Evolutionary conservation across 1,139 yeast species (phyloP).

Genomic region (Pichia sp.): DNA sequence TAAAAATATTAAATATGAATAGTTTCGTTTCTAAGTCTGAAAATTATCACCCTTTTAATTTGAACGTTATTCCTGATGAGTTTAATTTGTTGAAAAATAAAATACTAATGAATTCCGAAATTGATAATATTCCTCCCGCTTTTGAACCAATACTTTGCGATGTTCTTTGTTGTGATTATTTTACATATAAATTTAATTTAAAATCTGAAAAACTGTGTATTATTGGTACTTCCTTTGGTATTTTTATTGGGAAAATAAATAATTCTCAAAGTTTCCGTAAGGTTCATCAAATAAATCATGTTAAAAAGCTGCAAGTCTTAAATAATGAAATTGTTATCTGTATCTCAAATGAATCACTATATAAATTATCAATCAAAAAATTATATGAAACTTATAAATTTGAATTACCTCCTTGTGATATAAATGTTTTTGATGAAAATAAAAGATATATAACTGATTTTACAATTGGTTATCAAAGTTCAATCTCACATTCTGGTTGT

Average conservation of each 20-base stretch:
- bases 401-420: constrained; percentile 16
- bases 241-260: constrained; percentile 35
- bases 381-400: constrained; percentile 24
- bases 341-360: constrained; percentile 52
- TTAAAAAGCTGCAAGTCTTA: constrained; percentile 58
- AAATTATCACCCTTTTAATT: constrained; percentile 2
- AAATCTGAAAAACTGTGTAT: constrained; percentile 27
- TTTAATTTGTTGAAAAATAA: constrained; percentile 32
- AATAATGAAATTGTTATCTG: constrained; percentile 54
- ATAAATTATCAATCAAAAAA: constrained; percentile 52
- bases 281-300: constrained; percentile 47
- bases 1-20: constrained; percentile 22
- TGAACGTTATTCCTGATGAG: constrained; percentile 4
- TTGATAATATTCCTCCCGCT: neutral
- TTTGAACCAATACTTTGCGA: constrained; percentile 25
- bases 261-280: constrained; percentile 48
- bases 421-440: constrained; percentile 15
- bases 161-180: constrained; percentile 44
- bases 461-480: constrained; percentile 24
- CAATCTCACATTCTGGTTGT: constrained; percentile 16
- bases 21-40: constrained; percentile 18
- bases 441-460: constrained; percentile 21
- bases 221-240: constrained; percentile 42
- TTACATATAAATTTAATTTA: constrained; percentile 25
- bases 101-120: constrained; percentile 7